These are phyloP conservation scores for Penicillium atrosanguineum DNA, from an alignment of 495 filamentous ascomycete genomes.

Conservation along the genomic window DNA sequence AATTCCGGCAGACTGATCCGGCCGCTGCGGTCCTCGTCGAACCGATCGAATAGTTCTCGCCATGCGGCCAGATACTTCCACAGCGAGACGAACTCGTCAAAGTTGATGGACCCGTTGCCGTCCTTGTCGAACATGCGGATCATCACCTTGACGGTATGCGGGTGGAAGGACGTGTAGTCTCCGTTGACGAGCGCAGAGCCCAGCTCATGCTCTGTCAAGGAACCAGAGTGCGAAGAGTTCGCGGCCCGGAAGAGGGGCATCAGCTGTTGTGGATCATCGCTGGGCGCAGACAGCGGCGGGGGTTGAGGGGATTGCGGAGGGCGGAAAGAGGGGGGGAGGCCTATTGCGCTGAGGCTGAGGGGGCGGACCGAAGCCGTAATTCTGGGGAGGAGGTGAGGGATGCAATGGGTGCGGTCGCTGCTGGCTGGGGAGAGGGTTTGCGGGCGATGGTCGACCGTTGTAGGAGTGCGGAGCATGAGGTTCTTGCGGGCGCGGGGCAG, in stretches of 20 bases:
- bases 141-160: constrained; percentile 98
- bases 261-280: constrained; percentile 56
- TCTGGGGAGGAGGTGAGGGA: constrained; percentile 56
- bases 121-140: constrained; percentile 95
- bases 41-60: constrained; percentile 91
- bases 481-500: constrained; percentile 29
- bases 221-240: constrained; percentile 77
- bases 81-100: constrained; percentile 90
- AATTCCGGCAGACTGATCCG: constrained; percentile 87
- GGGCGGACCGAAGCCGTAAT: constrained; percentile 59
- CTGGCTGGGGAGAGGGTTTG: constrained; percentile 24
- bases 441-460: constrained; percentile 27
- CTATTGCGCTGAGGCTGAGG: constrained; percentile 44
- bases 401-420: constrained; percentile 43
- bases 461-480: constrained; percentile 30
- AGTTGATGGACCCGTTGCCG: constrained; percentile 82
- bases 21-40: constrained; percentile 84
- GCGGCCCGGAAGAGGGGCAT: constrained; percentile 88
- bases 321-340: constrained; percentile 60
- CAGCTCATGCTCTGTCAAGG: constrained; percentile 84
- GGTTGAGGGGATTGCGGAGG: constrained; percentile 52
- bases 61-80: constrained; percentile 95
- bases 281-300: constrained; percentile 64
- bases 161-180: constrained; percentile 91
- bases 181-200: constrained; percentile 92